Evolutionary conservation across 2,329 filamentous ascomycete genomes (phyloP).

Genomic region (Rhinocladiella similis): DNA sequence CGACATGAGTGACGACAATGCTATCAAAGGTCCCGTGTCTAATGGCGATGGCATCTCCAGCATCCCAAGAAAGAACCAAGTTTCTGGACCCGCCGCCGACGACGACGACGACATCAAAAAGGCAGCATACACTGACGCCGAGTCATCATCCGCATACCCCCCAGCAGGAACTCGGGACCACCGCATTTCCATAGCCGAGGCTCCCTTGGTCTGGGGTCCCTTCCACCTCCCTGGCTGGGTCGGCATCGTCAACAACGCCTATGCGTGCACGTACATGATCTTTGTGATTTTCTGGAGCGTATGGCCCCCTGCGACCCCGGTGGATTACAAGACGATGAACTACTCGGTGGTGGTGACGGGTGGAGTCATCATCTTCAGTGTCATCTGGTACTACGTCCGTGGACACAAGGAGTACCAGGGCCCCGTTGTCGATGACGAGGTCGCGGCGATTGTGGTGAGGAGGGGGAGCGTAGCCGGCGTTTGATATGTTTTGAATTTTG

Average conservation of each 20-base stretch:
- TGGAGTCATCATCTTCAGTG: conserved; percentile 44
- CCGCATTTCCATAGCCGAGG: conserved; percentile 28
- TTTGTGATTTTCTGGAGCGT: conserved; percentile 60
- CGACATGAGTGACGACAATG: conserved; percentile 32
- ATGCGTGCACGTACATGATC: conserved; percentile 54
- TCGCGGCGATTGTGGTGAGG: conserved; percentile 19
- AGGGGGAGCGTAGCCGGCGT: conserved; percentile 14
- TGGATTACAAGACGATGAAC: conserved; percentile 46
- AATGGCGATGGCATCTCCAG: neutral
- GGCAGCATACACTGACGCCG: neutral
- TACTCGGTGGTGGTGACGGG: conserved; percentile 50
- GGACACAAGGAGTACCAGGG: conserved; percentile 49
- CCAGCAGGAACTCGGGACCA: neutral
- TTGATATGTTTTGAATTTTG: neutral
- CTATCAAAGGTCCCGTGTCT: conserved; percentile 4
- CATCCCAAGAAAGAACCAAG: neutral
- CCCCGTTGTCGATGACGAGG: conserved; percentile 40
- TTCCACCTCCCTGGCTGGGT: conserved; percentile 54
- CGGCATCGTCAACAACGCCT: conserved; percentile 56
- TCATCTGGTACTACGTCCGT: conserved; percentile 48
- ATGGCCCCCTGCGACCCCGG: conserved; percentile 43
- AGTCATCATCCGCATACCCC: neutral
- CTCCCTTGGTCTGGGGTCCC: conserved; percentile 53
- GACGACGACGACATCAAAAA: neutral
- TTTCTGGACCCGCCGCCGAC: neutral